Percentiles rank a stretch among this genome's conserved stretches.
phyloP scores from a whole-genome alignment of 805 yeast species.

The Kregervanrija delftensis region DNA sequence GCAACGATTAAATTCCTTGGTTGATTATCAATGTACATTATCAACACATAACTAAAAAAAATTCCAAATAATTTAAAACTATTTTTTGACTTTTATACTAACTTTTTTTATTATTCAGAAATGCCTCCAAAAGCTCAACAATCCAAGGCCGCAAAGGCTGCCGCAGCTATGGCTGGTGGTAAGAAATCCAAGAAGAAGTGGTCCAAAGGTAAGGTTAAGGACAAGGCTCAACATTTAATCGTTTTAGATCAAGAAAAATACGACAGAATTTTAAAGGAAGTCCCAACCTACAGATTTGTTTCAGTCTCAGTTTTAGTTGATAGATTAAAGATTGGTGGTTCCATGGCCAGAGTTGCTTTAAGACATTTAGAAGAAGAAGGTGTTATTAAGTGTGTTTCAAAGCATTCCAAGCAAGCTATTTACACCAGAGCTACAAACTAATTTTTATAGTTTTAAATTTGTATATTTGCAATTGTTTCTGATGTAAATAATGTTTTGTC shows the following conservation, averaged over 20 bases:
- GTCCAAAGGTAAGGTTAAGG: conserved; percentile 99
- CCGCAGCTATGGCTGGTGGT: conserved; percentile 99
- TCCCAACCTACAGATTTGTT: conserved; percentile 97
- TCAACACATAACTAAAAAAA: too few relatives aligned
- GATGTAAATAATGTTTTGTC: conserved; percentile 1
- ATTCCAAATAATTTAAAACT: too few relatives aligned
- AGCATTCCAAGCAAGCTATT: conserved; percentile 94
- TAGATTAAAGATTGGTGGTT: conserved; percentile 99
- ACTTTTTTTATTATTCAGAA: conserved; percentile 28
- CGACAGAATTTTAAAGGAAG: conserved; percentile 99
- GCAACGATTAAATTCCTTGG: too few relatives aligned
- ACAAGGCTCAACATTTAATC: conserved; percentile 98
- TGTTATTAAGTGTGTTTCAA: conserved; percentile 86
- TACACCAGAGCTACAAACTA: conserved; percentile 81
- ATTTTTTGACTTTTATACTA: conserved; percentile 9
- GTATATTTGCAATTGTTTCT: too few relatives aligned
- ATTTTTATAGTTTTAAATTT: conserved; percentile 15
- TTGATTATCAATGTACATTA: too few relatives aligned
- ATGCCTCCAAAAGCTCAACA: conserved; percentile 99
- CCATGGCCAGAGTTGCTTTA: conserved; percentile 97
- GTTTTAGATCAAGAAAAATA: conserved; percentile 96
- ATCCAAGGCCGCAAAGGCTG: conserved; percentile 99
- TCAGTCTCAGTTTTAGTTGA: conserved; percentile 98
- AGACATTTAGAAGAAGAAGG: conserved; percentile 93
- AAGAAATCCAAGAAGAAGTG: conserved; percentile 99